Base-by-base conservation (phyloP, 768 basidiomycete genomes). In the Amanita rimosa region DNA sequence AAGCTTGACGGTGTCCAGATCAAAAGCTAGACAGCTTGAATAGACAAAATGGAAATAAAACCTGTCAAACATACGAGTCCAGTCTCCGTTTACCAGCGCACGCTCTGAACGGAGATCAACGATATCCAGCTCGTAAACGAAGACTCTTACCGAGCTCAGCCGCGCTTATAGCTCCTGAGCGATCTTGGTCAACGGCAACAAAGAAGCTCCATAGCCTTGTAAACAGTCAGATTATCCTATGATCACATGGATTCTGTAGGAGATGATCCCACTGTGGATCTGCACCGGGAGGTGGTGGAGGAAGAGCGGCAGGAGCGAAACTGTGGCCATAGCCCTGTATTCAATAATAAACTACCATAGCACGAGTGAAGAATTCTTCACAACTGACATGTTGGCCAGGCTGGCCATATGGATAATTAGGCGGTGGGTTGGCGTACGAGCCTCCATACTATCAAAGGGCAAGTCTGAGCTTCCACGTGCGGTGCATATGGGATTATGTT, bases 1-100 rank as follows among this genome's bases (percentile, higher is more conserved):
- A 29, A 90, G 72, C 68, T 87, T 89, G 62, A 90, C 83, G 21
- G 89, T 91, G 57, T 90, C 89, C 48, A 86, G 67, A 65, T 90
- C 88, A 58, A 91, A 91, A 4, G 81, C 86, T 87, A 47, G 48
- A 27, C 34, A 6, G 26, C 16, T 33, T 24, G 2, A 34, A 49
- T 44, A 33, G 14, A 24, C 35, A 7, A 5, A 22, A 1, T 13
- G 31, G 31, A 40, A 35, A 19, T 4, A 16, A 46, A 9, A 13
- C 13, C 7, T 7, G 5, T 9, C 27, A 29, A 11, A 45, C 87
- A 63, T 54, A 89, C 87, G 78, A 55, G 74, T 75, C 85, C 84
- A 89, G 58, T 91, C 84, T 35, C 87, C 70, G 58, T 73, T 74
- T 44, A 76, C 68, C 50, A 75, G 58, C 5, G 73, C 69, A 36